Conservation (phyloP, 805 yeast genomes). For the Teunomyces barrocoloradensis region DNA sequence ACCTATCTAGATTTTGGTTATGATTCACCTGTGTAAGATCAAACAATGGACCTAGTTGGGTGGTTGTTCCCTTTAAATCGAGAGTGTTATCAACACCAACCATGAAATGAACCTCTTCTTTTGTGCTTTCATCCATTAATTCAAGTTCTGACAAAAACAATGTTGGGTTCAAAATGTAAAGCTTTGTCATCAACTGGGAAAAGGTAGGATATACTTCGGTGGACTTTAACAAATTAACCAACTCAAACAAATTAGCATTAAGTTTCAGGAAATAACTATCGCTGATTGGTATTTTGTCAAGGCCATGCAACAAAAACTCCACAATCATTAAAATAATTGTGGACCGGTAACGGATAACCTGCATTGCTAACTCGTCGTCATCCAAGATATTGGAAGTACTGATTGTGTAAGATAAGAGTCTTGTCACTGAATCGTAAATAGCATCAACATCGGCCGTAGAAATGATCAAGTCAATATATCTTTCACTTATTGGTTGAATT, state of each 20-base stretch:
- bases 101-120: slow-evolving; percentile 31
- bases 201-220: slow-evolving; percentile 24
- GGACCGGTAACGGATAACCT: slow-evolving; percentile 32
- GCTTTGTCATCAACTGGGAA: slow-evolving; percentile 22
- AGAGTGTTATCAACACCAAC: slow-evolving; percentile 29
- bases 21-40: slow-evolving; percentile 32
- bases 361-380: slow-evolving; percentile 33
- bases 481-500: slow-evolving; percentile 18
- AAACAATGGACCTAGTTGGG: slow-evolving; percentile 16
- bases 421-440: slow-evolving; percentile 26
- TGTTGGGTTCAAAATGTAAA: slow-evolving; percentile 27
- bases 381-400: slow-evolving; percentile 30
- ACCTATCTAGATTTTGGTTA: slow-evolving; percentile 5
- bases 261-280: slow-evolving; percentile 29
- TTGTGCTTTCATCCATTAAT: slow-evolving; percentile 17
- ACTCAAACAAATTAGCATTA: slow-evolving; percentile 25
- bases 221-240: slow-evolving; percentile 31
- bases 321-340: slow-evolving; percentile 26
- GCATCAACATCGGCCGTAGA: slow-evolving; percentile 23
- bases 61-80: slow-evolving; percentile 9
- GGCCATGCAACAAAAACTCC: slow-evolving; percentile 23
- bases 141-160: slow-evolving; percentile 27
- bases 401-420: slow-evolving; percentile 28
- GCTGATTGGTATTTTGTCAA: slow-evolving; percentile 32
- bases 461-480: slow-evolving; percentile 20